These are phyloP conservation scores for Globisporangium nodosum DNA, from an alignment of 352 stramenopile species.

Conservation along the genomic window DNA sequence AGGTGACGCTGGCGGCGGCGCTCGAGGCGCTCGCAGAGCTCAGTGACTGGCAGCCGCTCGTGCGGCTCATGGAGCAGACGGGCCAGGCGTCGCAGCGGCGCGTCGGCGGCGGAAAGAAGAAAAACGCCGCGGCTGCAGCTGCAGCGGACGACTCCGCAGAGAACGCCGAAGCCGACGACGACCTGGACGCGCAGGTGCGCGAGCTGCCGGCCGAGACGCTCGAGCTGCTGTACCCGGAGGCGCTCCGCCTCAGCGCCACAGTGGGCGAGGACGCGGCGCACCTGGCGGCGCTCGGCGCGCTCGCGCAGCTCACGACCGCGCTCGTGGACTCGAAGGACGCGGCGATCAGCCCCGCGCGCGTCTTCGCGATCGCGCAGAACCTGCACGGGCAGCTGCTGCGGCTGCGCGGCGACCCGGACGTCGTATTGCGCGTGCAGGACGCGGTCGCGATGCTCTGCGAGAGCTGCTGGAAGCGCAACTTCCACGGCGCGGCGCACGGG, in stretches of 20 bases:
- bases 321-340: slow-evolving; percentile 53
- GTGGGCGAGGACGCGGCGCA: slow-evolving; percentile 16
- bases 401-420: slow-evolving; percentile 34
- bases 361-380: slow-evolving; percentile 55
- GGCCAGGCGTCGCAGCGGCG: slow-evolving; percentile 20
- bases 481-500: slow-evolving; percentile 44
- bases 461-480: slow-evolving; percentile 65
- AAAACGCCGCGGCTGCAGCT: slow-evolving; percentile 7
- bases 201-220: slow-evolving; percentile 38
- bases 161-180: neutral
- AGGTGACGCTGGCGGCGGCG: slow-evolving; percentile 24
- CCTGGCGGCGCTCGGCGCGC: slow-evolving; percentile 30
- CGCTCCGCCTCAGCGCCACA: slow-evolving; percentile 17
- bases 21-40: slow-evolving; percentile 29
- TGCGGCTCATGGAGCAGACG: slow-evolving; percentile 23
- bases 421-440: slow-evolving; percentile 51
- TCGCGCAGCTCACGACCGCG: slow-evolving; percentile 50
- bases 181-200: slow-evolving; percentile 53
- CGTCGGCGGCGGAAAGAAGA: slow-evolving; percentile 23
- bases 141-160: slow-evolving; percentile 5
- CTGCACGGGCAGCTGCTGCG: slow-evolving; percentile 64
- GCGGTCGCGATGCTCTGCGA: slow-evolving; percentile 70
- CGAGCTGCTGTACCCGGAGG: slow-evolving; percentile 45
- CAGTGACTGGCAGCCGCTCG: slow-evolving; percentile 27
- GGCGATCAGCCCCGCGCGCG: slow-evolving; percentile 34